Base-by-base conservation (phyloP, 495 filamentous ascomycete genomes). In the Penicillium canescens region DNA sequence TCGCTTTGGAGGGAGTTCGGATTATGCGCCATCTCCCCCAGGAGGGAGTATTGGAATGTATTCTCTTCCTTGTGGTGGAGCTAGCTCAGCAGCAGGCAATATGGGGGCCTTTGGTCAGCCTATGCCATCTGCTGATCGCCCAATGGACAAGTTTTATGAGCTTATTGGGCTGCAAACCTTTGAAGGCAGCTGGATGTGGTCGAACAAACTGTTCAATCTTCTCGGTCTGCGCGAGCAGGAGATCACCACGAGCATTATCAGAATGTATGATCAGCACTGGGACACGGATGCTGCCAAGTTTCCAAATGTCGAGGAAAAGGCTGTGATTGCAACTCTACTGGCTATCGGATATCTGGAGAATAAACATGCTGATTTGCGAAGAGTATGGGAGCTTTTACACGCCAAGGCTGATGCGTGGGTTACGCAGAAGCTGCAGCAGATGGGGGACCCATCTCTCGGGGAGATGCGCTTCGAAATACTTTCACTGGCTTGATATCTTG, bases 361-460 rank as follows among this genome's bases (percentile, higher is more conserved):
- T 26, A 74, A 68, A 51, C 44, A 81, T 42, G 49, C 4, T 0
- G 66, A 50, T 5, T 60, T 73, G 43, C 62, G 67, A 63, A 77
- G 76, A n/a, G 63, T 69, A 20, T 86, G 83, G 84, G 80, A 82
- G 59, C 68, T 86, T 67, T 59, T 75, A 37, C 61, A 61, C 24
- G 56, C 59, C 20, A 77, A 76, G 48, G 72, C 67, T 24, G 66
- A 55, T 31, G 37, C n/a, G 2, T 78, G 72, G 72, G 39, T 61
- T 13, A 28, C 5, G 6, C 1, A n/a, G 3, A 48, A n/a, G 21
- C 28, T 55, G 35, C 13, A n/a, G 6, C 14, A 16, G 0, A 47
- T 36, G 44, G 28, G 18, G 18, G 18, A 18, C 18, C 18, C 18
- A 18, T 18, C 18, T 18, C 18, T 18, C 18, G 18, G 18, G 18